A percentile compares a stretch with the other conserved stretches of the same genome.
phyloP scores from a whole-genome alignment of 495 filamentous ascomycete genomes.

The Hypoxylon trugodes region DNA sequence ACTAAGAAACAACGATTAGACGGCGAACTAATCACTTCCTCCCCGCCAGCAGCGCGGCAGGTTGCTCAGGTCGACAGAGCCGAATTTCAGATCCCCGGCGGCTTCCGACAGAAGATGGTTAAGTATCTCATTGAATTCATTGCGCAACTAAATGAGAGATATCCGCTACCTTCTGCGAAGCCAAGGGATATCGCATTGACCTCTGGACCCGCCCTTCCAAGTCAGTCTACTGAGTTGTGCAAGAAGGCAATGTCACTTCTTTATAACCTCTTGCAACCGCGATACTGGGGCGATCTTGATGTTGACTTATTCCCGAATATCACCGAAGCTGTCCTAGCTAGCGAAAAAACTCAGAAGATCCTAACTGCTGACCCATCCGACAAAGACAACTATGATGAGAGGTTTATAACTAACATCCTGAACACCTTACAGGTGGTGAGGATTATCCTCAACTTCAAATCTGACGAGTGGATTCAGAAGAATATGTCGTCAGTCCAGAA shows the following conservation, averaged over 20 bases:
- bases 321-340: slow-evolving; percentile 81
- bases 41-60: slow-evolving; percentile 59
- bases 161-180: slow-evolving; percentile 73
- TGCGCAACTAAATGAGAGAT: slow-evolving; percentile 84
- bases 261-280: slow-evolving; percentile 84
- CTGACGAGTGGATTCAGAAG: slow-evolving; percentile 86
- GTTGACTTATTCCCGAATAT: slow-evolving; percentile 90
- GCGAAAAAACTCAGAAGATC: slow-evolving; percentile 72
- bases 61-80: slow-evolving; percentile 59
- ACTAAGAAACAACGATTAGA: slow-evolving; percentile 81
- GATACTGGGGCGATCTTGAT: slow-evolving; percentile 92
- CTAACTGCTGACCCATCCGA: slow-evolving; percentile 81
- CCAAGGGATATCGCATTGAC: slow-evolving; percentile 63
- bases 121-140: slow-evolving; percentile 96
- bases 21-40: slow-evolving; percentile 49
- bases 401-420: slow-evolving; percentile 81
- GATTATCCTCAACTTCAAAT: slow-evolving; percentile 83
- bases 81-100: slow-evolving; percentile 73
- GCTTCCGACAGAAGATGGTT: slow-evolving; percentile 77
- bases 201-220: slow-evolving; percentile 58
- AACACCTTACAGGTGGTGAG: slow-evolving; percentile 92
- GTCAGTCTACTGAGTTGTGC: slow-evolving; percentile 73
- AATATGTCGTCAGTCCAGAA: slow-evolving; percentile 81
- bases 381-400: slow-evolving; percentile 86
- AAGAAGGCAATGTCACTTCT: slow-evolving; percentile 84